These are phyloP conservation scores for Xylariomycetidae sp. DNA, from an alignment of 2,329 filamentous ascomycete genomes.

Conservation along the genomic window DNA sequence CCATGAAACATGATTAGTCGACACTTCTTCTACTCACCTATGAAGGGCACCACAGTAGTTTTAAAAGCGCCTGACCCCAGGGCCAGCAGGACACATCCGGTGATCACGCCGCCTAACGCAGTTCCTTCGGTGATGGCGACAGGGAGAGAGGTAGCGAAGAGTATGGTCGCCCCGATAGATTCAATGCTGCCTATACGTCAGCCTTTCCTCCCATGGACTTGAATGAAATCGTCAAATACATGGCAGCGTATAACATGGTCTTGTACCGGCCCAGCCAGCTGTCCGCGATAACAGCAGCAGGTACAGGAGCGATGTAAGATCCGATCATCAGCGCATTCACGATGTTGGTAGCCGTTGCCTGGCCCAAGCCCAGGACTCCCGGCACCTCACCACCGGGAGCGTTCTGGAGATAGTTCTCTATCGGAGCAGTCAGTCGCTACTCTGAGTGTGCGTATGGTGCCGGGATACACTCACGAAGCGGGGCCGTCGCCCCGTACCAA, in stretches of 20 bases:
- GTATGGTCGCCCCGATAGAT: too few species aligned
- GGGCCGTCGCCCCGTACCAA: slow-evolving; percentile 9
- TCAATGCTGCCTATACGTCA: too few species aligned
- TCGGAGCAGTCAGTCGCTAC: not conserved
- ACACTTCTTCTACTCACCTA: too few species aligned
- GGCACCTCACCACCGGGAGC: slow-evolving; percentile 6
- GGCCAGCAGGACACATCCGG: slow-evolving; percentile 6
- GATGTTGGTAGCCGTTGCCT: slow-evolving; percentile 8
- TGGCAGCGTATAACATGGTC: too few species aligned
- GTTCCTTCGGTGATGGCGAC: too few species aligned
- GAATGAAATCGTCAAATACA: too few species aligned
- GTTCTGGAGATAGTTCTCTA: slow-evolving; percentile 14
- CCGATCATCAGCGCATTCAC: slow-evolving; percentile 7
- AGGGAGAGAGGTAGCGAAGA: too few species aligned
- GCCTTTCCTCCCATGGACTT: too few species aligned
- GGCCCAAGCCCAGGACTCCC: slow-evolving; percentile 8
- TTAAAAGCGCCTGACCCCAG: slow-evolving; percentile 8
- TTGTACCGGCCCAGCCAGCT: slow-evolving; percentile 10
- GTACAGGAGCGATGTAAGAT: slow-evolving; percentile 8
- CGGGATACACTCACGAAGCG: slow-evolving; percentile 8
- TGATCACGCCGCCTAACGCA: too few species aligned
- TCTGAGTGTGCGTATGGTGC: not conserved
- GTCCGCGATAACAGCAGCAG: slow-evolving; percentile 8
- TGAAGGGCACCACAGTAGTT: slow-evolving; percentile 8
- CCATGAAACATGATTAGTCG: too few species aligned